Evolutionary conservation across 2,329 filamentous ascomycete genomes (phyloP), one percentile per base, ranked within the genome.

Genomic region (Amphichorda felina): DNA sequence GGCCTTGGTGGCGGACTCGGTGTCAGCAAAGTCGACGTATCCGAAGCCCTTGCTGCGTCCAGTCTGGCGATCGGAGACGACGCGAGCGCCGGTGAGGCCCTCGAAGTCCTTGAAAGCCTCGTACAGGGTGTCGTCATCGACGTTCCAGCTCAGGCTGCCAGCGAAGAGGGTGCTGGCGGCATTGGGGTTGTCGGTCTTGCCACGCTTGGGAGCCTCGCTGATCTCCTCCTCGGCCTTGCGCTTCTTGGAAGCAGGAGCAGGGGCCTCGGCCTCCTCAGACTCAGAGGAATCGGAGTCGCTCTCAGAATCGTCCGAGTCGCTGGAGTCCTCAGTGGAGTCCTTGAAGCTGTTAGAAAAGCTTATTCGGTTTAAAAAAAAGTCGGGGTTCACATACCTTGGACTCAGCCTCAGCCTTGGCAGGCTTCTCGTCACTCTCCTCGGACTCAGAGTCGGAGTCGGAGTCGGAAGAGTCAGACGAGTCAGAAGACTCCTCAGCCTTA

Each of bases 41-140:
- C 88, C 88, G 59, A 93, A 94, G 45, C 85, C 88, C 64, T 87
- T 87, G 60, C 87, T 89, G 54, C 85, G 81, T 50, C 84, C 83
- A 51, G 70, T 73, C 38, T 79, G 75, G 57, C 80, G 80, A 65
- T 94, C 85, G 48, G 78, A 88, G 57, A 94, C 83, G 53, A 94
- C 78, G 49, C 85, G 81, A 44, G 79, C 81, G 49, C 75, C 72
- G 45, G 67, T 63, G 38, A 93, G 69, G 51, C 81, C 81, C 43
- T 79, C 80, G 50, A 80, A 89, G 43, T 73, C 63, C 66, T 87
- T 75, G 65, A 95, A 94, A 57, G 89, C 82, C 49, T 80, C 72
- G 46, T 73, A 70, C 44, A 95, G 77, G 63, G 75, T 75, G 44
- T 87, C 77, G 59, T 94, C 88, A 48, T 93, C 84, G 36, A 94